Conservation (phyloP, 2,329 filamentous ascomycete genomes). For the Colletotrichum abscissum region DNA sequence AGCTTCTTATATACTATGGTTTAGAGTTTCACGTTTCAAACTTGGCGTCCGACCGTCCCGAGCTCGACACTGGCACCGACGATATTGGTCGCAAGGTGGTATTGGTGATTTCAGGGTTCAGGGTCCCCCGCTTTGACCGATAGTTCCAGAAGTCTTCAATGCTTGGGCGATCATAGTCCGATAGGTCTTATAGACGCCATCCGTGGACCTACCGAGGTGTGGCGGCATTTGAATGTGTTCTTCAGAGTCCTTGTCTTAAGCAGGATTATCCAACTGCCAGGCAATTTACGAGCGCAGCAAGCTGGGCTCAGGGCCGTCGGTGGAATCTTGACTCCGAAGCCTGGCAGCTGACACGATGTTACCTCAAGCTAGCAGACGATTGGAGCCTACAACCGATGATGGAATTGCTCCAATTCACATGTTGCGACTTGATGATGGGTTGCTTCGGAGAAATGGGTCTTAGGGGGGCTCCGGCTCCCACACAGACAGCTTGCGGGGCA, state of each 20-base stretch:
- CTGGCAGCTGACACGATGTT: not conserved
- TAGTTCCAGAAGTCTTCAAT: not conserved
- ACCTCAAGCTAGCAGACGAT: not conserved
- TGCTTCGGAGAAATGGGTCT: not conserved
- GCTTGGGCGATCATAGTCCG: not conserved
- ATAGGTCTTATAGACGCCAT: not conserved
- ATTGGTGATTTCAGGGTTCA: conserved; percentile 1
- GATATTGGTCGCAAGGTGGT: not conserved
- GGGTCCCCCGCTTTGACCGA: not conserved
- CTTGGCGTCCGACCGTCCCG: conserved; percentile 20
- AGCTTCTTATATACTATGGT: not conserved
- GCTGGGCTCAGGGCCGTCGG: not conserved
- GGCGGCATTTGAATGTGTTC: not conserved
- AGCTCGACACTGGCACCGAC: not conserved
- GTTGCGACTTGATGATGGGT: not conserved
- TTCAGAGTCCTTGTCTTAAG: not conserved
- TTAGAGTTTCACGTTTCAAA: conserved; percentile 28
- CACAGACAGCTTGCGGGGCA: not conserved
- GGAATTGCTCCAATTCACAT: not conserved
- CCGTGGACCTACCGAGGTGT: conserved; percentile 5
- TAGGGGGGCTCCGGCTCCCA: not conserved
- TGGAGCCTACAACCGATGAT: not conserved
- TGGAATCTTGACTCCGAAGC: not conserved
- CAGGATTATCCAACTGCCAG: not conserved
- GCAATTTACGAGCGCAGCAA: not conserved